phyloP scores from a whole-genome alignment of 305 asterid species.

The Nicotiana rustica region DNA sequence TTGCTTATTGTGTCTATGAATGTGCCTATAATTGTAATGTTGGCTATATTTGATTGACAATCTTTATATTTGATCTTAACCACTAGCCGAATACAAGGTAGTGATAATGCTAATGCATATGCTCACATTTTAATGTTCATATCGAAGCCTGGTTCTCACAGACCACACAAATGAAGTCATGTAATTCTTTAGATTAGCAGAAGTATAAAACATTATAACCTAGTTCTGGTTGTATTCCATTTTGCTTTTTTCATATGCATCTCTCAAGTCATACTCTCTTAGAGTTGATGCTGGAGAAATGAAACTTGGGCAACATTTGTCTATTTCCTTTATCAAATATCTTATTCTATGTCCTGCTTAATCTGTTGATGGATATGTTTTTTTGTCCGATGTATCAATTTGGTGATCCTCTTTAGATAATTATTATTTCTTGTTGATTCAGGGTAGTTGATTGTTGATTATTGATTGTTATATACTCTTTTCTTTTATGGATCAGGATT shows the following conservation, averaged over 20 bases:
- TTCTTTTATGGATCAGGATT: constrained; percentile 61
- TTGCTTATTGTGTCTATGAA: background rate
- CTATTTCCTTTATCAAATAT: background rate
- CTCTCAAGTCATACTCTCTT: background rate
- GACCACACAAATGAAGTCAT: background rate
- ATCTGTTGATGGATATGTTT: background rate
- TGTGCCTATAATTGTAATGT: background rate
- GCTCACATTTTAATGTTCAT: background rate
- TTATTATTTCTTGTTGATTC: background rate
- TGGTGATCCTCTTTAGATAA: background rate
- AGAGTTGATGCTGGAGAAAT: background rate
- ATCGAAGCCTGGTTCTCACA: background rate
- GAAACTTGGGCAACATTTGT: background rate
- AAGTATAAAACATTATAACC: background rate
- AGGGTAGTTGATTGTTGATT: background rate
- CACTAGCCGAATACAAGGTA: background rate
- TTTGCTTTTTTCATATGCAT: background rate
- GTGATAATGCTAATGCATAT: background rate
- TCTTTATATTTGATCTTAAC: background rate
- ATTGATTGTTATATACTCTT: constrained; percentile 8
- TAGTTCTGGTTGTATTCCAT: background rate
- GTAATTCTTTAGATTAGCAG: background rate
- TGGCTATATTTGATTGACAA: background rate
- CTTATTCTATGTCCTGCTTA: background rate
- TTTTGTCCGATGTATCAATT: background rate